Percentiles rank a stretch among this genome's conserved stretches.
These are phyloP conservation scores for Aspergillus texensis DNA, from an alignment of 2,329 filamentous ascomycete species.

Conservation along the genomic window DNA sequence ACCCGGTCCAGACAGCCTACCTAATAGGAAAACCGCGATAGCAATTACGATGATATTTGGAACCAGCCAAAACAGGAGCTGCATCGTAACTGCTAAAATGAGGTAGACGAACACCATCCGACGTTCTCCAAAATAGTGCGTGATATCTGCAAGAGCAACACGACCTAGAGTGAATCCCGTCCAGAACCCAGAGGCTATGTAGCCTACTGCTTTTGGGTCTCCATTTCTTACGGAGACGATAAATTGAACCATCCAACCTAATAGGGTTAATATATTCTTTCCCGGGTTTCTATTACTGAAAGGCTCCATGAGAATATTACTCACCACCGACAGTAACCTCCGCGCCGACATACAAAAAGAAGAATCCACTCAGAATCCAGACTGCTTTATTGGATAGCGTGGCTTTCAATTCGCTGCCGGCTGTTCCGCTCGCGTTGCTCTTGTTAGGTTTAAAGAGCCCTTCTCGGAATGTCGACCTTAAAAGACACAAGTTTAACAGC, in stretches of 20 bases:
- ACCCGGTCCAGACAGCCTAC: constrained; percentile 10
- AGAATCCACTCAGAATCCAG: constrained; percentile 29
- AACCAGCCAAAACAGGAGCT: constrained; percentile 27
- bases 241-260: constrained; percentile 29
- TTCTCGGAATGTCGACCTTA: constrained; percentile 24
- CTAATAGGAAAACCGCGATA: constrained; percentile 25
- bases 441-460: constrained; percentile 25
- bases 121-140: constrained; percentile 28
- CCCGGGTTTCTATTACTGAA: background rate
- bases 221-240: constrained; percentile 27
- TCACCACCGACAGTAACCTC: constrained; percentile 28
- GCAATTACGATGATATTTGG: constrained; percentile 26
- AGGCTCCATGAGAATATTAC: background rate
- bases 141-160: constrained; percentile 25
- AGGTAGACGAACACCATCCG: constrained; percentile 28
- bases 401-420: constrained; percentile 21
- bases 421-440: constrained; percentile 21
- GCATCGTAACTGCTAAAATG: constrained; percentile 20
- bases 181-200: constrained; percentile 29
- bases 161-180: constrained; percentile 26
- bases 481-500: constrained; percentile 14
- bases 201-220: constrained; percentile 26
- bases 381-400: constrained; percentile 21
- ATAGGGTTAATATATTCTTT: background rate
- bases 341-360: constrained; percentile 28